phyloP scores from a whole-genome alignment of 177 flowering plant genomes.

The Tripterygium wilfordii region DNA sequence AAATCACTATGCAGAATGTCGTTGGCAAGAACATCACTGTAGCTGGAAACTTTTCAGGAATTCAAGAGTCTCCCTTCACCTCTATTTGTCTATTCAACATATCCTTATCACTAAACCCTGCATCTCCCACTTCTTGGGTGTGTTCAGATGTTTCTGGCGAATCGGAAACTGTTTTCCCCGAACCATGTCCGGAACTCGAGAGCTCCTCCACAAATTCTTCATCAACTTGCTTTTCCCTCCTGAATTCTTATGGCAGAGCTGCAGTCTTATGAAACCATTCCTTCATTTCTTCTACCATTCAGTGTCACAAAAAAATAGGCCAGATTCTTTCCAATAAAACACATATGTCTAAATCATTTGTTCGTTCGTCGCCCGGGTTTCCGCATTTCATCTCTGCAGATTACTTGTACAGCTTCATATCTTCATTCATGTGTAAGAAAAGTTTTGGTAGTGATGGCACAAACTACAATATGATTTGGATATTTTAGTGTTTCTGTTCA shows the following conservation, averaged over 20 bases:
- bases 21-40: conserved; percentile 48
- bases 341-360: conserved; percentile 18
- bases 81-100: conserved; percentile 62
- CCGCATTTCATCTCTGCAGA: conserved; percentile 19
- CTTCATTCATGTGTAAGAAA: conserved; percentile 79
- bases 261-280: conserved; percentile 31
- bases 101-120: conserved; percentile 36
- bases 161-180: conserved; percentile 59
- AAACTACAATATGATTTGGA: too few species aligned
- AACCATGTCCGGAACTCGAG: conserved; percentile 66
- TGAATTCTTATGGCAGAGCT: conserved; percentile 19
- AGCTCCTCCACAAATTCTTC: conserved; percentile 29
- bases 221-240: conserved; percentile 32
- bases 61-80: conserved; percentile 69
- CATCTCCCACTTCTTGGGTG: conserved; percentile 45
- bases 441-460: conserved; percentile 51
- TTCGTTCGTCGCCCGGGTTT: conserved; percentile 11
- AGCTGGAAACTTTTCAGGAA: conserved; percentile 69
- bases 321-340: conserved; percentile 44
- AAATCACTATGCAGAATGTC: conserved; percentile 53
- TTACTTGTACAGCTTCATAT: conserved; percentile 67
- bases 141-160: conserved; percentile 68
- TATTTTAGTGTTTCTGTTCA: too few species aligned
- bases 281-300: conserved; percentile 11
- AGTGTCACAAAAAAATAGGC: conserved; percentile 15